A percentile compares a stretch with the other conserved stretches of the same genome.
Conservation (phyloP, 768 basidiomycete species). For the Tylopilus vinaceipallidus region DNA sequence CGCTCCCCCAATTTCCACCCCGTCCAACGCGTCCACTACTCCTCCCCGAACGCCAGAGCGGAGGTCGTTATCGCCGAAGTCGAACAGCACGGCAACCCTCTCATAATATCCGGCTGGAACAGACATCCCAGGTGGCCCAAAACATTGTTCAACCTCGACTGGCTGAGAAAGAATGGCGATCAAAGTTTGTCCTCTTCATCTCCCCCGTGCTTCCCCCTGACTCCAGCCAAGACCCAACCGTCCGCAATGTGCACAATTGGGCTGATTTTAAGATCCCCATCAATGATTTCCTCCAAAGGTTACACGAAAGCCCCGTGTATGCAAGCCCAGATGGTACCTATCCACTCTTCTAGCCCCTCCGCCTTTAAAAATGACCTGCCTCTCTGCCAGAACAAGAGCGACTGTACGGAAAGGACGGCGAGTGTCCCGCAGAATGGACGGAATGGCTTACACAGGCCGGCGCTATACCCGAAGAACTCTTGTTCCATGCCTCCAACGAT, state of each 20-base stretch:
- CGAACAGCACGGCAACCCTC: slow-evolving; percentile 53
- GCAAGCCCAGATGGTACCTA: slow-evolving; percentile 38
- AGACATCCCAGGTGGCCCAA: slow-evolving; percentile 52
- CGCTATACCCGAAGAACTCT: slow-evolving; percentile 51
- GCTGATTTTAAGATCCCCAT: slow-evolving; percentile 52
- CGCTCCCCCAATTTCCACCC: slow-evolving; percentile 41
- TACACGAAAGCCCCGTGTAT: slow-evolving; percentile 36
- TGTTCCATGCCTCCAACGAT: slow-evolving; percentile 56
- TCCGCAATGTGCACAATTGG: slow-evolving; percentile 62
- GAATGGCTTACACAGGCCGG: slow-evolving; percentile 50
- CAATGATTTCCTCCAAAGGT: slow-evolving; percentile 49
- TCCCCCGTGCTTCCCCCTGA: slow-evolving; percentile 6
- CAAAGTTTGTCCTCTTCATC: slow-evolving; percentile 17
- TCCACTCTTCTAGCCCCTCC: no score
- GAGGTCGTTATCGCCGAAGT: slow-evolving; percentile 39
- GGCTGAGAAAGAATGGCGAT: slow-evolving; percentile 42
- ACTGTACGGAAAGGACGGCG: slow-evolving; percentile 75
- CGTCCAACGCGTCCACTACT: slow-evolving; percentile 37
- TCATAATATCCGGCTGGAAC: slow-evolving; percentile 65
- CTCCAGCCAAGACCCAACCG: slow-evolving; percentile 45
- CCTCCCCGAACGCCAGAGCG: slow-evolving; percentile 26
- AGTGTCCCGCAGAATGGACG: slow-evolving; percentile 66
- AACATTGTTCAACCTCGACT: slow-evolving; percentile 53
- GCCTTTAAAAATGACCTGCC: background rate
- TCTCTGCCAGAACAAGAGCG: slow-evolving; percentile 49